Evolutionary conservation across 306 rosid genomes (phyloP).

Genomic region (Cicer bijugum): DNA sequence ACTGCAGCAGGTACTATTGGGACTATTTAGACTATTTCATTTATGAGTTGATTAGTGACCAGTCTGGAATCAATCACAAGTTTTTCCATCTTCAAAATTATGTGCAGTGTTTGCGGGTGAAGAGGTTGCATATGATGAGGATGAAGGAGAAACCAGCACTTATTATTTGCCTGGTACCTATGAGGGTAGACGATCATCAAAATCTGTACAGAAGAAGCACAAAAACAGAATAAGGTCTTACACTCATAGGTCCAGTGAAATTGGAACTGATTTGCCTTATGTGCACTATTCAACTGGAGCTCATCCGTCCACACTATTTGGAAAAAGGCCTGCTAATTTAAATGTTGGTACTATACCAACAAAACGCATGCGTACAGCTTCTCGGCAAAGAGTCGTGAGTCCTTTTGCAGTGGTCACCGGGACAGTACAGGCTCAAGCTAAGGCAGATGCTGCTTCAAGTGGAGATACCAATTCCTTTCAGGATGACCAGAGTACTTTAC

Average conservation of each 20-base stretch:
- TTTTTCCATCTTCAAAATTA: constrained; percentile 26
- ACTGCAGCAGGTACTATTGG: constrained; percentile 67
- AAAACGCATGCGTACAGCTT: constrained; percentile 86
- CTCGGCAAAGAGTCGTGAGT: constrained; percentile 87
- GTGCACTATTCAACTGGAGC: constrained; percentile 61
- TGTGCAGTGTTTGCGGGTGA: constrained; percentile 62
- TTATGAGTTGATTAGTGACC: constrained; percentile 38
- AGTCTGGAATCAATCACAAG: constrained; percentile 39
- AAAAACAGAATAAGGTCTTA: constrained; percentile 55
- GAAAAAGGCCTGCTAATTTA: constrained; percentile 78
- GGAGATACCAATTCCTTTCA: constrained; percentile 98
- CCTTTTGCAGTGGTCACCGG: constrained; percentile 69
- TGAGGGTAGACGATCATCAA: constrained; percentile 66
- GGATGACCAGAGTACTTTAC: constrained; percentile 90
- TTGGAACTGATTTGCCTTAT: constrained; percentile 71
- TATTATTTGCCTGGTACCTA: constrained; percentile 67
- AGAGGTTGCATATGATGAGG: constrained; percentile 74
- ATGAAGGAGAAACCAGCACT: constrained; percentile 76
- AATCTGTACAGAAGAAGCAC: constrained; percentile 64
- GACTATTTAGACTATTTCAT: constrained; percentile 39
- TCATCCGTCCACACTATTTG: constrained; percentile 63
- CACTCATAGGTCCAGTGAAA: constrained; percentile 62
- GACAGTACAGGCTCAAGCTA: constrained; percentile 65
- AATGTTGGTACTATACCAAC: constrained; percentile 81
- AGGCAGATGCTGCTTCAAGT: constrained; percentile 97